Evolutionary conservation across 2,329 filamentous ascomycete species (phyloP).

Genomic region (Leptographium procerum): DNA sequence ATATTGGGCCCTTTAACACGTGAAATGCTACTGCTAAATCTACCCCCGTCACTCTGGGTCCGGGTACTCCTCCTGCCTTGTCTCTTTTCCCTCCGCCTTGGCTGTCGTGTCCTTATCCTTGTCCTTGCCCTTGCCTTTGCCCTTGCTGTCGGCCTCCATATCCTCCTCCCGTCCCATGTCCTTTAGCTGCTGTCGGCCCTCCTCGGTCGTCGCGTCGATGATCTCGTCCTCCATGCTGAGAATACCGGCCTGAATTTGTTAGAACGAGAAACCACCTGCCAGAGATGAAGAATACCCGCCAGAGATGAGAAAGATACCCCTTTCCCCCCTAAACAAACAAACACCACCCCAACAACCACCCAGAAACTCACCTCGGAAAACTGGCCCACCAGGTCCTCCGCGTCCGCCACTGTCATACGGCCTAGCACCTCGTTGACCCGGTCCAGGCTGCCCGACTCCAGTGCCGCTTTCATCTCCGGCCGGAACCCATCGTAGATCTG

Average conservation of each 20-base stretch:
- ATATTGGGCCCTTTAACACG: too few relatives aligned
- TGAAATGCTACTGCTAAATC: not conserved
- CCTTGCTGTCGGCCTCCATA: slow-evolving; percentile 3
- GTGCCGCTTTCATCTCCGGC: slow-evolving; percentile 64
- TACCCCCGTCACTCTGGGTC: slow-evolving; percentile 10
- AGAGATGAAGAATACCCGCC: too few relatives aligned
- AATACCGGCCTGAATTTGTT: slow-evolving; percentile 16
- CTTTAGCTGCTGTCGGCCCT: slow-evolving; percentile 67
- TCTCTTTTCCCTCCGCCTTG: not conserved
- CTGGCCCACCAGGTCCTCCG: slow-evolving; percentile 69
- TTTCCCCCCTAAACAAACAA: too few relatives aligned
- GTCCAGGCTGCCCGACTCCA: slow-evolving; percentile 83
- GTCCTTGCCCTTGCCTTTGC: not conserved
- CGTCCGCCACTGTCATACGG: slow-evolving; percentile 73
- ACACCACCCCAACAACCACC: not conserved
- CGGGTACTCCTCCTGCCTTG: slow-evolving; percentile 8
- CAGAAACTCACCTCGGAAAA: slow-evolving; percentile 46
- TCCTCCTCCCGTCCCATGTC: slow-evolving; percentile 45
- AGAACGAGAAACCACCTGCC: not conserved
- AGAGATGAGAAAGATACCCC: too few relatives aligned
- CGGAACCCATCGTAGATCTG: slow-evolving; percentile 76
- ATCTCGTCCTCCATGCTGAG: slow-evolving; percentile 85
- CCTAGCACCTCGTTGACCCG: slow-evolving; percentile 78
- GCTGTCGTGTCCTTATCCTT: not conserved
- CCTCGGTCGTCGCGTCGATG: slow-evolving; percentile 86